Evolutionary conservation across 352 stramenopile genomes (phyloP).

Genomic region (Phytophthora melonis): DNA sequence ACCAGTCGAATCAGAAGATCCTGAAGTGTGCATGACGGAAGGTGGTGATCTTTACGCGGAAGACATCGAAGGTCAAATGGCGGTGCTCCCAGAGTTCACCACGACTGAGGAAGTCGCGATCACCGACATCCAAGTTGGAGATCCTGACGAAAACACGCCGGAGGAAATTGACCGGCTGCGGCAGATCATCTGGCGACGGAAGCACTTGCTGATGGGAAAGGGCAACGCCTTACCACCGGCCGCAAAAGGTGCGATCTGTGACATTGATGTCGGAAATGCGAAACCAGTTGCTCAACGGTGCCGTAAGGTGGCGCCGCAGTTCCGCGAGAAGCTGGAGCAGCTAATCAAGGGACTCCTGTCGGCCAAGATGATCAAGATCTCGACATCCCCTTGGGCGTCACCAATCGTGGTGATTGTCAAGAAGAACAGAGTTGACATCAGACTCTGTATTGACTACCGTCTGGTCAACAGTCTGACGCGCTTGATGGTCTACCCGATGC

Average conservation of each 20-base stretch:
- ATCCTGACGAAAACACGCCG: not conserved
- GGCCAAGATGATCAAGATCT: not conserved
- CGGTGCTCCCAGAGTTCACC: not conserved
- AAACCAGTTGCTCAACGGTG: constrained; percentile 18
- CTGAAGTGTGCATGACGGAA: too few species aligned
- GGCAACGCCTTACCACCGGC: constrained; percentile 20
- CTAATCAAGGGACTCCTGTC: constrained; percentile 23
- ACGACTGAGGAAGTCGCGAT: constrained; percentile 4
- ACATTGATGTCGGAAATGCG: constrained; percentile 18
- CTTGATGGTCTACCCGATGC: constrained; percentile 8
- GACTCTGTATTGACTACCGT: constrained; percentile 30
- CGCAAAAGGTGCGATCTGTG: constrained; percentile 8
- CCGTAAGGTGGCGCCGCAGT: constrained; percentile 9
- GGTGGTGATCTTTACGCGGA: too few species aligned
- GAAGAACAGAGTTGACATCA: constrained; percentile 30
- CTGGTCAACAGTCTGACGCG: constrained; percentile 11
- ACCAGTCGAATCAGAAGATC: too few species aligned
- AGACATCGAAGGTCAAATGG: not conserved
- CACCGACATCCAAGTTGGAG: constrained; percentile 1
- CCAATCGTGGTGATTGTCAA: constrained; percentile 34
- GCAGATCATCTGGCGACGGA: not conserved
- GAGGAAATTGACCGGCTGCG: not conserved
- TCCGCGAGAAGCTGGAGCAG: constrained; percentile 15
- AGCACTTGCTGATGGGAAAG: constrained; percentile 21
- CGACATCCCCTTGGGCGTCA: constrained; percentile 19